A percentile compares a stretch with the other conserved stretches of the same genome.
Conservation (phyloP, 768 basidiomycete genomes). For the Mycena filopes region DNA sequence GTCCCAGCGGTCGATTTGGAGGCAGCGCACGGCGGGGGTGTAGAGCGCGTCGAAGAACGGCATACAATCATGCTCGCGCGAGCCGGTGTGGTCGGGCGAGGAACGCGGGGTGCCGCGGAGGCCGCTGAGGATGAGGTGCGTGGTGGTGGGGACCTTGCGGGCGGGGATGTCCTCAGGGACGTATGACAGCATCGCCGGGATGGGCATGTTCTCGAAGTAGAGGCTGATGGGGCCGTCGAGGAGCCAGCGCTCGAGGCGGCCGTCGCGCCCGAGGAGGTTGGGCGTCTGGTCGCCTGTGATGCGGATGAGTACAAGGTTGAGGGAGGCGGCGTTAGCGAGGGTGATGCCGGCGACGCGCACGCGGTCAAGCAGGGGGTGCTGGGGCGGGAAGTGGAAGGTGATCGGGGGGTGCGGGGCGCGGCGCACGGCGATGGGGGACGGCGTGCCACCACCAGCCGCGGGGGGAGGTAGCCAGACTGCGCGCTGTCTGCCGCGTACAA, state of each 20-base stretch:
- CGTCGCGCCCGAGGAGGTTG: slow-evolving; percentile 2
- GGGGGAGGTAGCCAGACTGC: not conserved
- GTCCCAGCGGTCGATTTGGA: slow-evolving; percentile 23
- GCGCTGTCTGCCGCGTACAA: not conserved
- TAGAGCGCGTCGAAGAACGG: slow-evolving; percentile 27
- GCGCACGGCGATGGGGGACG: not conserved
- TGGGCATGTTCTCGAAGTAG: slow-evolving; percentile 8
- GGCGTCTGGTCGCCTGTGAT: not conserved
- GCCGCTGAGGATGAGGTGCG: slow-evolving; percentile 11
- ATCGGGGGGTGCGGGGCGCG: not conserved
- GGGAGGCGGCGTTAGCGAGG: not conserved
- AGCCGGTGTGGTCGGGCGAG: not conserved
- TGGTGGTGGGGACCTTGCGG: not conserved
- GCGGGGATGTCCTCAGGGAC: not conserved
- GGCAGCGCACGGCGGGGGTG: slow-evolving; percentile 6
- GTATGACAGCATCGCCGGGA: slow-evolving; percentile 11
- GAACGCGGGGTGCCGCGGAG: not conserved
- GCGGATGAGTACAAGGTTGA: not conserved
- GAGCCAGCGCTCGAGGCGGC: slow-evolving; percentile 16
- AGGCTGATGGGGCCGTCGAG: slow-evolving; percentile 11
- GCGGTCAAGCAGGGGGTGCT: not conserved
- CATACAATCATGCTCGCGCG: slow-evolving; percentile 6
- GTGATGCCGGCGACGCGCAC: not conserved
- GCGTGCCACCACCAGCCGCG: too few relatives aligned
- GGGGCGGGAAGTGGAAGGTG: not conserved